These are phyloP conservation scores for Mortierella sp. DNA, from an alignment of 371 early-diverging fungal species.

Conservation along the genomic window DNA sequence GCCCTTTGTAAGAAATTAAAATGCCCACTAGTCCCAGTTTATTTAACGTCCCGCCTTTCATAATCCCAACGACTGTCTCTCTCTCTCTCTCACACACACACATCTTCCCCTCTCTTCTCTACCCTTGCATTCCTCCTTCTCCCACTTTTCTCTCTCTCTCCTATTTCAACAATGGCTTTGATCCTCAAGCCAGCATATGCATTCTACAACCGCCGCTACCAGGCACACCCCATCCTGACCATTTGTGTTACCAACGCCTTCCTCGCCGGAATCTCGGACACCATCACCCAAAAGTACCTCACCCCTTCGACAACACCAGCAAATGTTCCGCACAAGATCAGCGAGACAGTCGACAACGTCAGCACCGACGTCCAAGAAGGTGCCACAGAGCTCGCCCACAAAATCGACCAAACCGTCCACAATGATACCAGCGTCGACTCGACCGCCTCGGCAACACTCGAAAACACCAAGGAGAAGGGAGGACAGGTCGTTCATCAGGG, in stretches of 20 bases:
- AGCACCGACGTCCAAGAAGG: background rate
- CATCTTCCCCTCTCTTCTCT: background rate
- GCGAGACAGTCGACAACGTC: constrained; percentile 3
- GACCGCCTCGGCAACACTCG: background rate
- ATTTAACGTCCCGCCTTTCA: background rate
- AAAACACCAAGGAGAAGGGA: constrained; percentile 14
- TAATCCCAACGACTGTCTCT: background rate
- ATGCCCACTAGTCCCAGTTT: background rate
- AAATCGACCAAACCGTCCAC: background rate
- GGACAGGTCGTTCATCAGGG: background rate
- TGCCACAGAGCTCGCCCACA: background rate
- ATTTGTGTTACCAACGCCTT: constrained; percentile 79
- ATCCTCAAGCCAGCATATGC: constrained; percentile 45
- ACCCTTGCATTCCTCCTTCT: background rate
- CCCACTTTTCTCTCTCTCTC: background rate
- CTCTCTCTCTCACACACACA: background rate
- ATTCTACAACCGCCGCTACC: constrained; percentile 65
- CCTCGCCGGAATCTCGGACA: constrained; percentile 78
- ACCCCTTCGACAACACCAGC: constrained; percentile 23
- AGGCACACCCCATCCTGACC: constrained; percentile 75
- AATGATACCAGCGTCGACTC: background rate
- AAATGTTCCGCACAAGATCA: background rate
- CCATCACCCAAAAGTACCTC: constrained; percentile 74
- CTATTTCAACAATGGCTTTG: constrained; percentile 30
- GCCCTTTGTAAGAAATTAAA: background rate